Percentiles rank a stretch among this genome's conserved stretches.
Conservation (phyloP, 1,284 basidiomycete genomes). For the Inonotus obliquus region DNA sequence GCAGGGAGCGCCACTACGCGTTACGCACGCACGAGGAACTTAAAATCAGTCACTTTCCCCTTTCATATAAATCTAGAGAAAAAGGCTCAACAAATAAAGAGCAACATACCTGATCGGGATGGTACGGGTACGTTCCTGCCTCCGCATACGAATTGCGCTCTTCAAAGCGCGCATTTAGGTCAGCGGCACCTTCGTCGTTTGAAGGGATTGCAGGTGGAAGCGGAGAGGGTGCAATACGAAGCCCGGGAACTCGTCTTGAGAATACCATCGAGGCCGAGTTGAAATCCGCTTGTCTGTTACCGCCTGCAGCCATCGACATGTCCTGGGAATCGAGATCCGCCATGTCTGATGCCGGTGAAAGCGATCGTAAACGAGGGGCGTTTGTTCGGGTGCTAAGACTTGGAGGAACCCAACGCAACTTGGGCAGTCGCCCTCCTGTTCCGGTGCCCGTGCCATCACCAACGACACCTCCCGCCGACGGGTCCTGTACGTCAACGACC, state of each 20-base stretch:
- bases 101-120: slow-evolving; percentile 33
- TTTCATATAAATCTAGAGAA: neutral
- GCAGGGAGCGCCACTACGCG: slow-evolving; percentile 18
- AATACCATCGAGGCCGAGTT: slow-evolving; percentile 7
- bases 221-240: slow-evolving; percentile 16
- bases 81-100: neutral
- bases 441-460: neutral
- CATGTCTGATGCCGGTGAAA: slow-evolving; percentile 18
- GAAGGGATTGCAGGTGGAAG: slow-evolving; percentile 27
- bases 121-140: slow-evolving; percentile 29
- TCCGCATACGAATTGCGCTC: slow-evolving; percentile 25
- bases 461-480: neutral
- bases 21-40: slow-evolving; percentile 9
- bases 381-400: slow-evolving; percentile 31
- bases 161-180: slow-evolving; percentile 18
- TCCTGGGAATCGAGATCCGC: slow-evolving; percentile 29
- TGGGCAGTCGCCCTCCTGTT: slow-evolving; percentile 29
- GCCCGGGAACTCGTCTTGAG: slow-evolving; percentile 6
- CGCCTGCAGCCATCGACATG: neutral
- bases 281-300: neutral
- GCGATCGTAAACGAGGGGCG: slow-evolving; percentile 20
- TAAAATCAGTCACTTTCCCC: slow-evolving; percentile 18
- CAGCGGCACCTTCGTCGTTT: slow-evolving; percentile 14
- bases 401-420: slow-evolving; percentile 41
- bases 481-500: slow-evolving; percentile 38